Evolutionary conservation across 176 grass and related monocot genomes (phyloP).

Genomic region (Eleusine coracana): DNA sequence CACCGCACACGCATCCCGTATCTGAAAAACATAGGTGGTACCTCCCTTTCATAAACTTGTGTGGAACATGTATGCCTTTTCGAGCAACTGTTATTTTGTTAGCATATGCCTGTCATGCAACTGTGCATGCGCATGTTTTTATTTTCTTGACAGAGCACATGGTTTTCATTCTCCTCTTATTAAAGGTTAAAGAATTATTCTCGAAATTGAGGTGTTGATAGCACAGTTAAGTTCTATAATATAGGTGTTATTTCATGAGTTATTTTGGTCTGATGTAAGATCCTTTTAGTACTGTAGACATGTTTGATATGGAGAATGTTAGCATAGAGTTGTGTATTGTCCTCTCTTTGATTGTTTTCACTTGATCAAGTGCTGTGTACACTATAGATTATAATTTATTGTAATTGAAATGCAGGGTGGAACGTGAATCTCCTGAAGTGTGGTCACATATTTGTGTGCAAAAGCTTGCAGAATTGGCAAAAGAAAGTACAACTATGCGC

Average conservation of each 20-base stretch:
- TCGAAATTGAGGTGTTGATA: background rate
- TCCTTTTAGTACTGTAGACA: conserved; percentile 4
- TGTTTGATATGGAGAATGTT: background rate
- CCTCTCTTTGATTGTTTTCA: background rate
- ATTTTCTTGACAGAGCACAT: background rate
- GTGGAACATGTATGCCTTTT: background rate
- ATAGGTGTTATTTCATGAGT: background rate
- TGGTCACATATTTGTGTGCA: conserved; percentile 88
- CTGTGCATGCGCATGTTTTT: too few species aligned
- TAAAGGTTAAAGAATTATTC: background rate
- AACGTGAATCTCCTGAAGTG: conserved; percentile 75
- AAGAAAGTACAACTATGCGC: conserved; percentile 91
- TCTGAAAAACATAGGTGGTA: background rate
- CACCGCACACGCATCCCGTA: too few species aligned
- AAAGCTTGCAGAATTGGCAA: conserved; percentile 87
- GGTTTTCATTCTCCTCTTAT: background rate
- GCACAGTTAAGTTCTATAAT: conserved; percentile 11
- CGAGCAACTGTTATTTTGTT: background rate
- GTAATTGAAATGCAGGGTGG: conserved; percentile 60
- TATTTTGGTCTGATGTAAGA: conserved; percentile 6
- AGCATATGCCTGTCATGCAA: conserved; percentile 7
- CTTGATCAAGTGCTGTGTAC: background rate
- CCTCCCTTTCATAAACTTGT: background rate
- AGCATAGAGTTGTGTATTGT: conserved; percentile 9
- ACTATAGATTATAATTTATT: conserved; percentile 21